Percentiles rank a stretch among this genome's conserved stretches.
Conservation (phyloP, 23 red algal species). For the Agarophyton chilense region DNA sequence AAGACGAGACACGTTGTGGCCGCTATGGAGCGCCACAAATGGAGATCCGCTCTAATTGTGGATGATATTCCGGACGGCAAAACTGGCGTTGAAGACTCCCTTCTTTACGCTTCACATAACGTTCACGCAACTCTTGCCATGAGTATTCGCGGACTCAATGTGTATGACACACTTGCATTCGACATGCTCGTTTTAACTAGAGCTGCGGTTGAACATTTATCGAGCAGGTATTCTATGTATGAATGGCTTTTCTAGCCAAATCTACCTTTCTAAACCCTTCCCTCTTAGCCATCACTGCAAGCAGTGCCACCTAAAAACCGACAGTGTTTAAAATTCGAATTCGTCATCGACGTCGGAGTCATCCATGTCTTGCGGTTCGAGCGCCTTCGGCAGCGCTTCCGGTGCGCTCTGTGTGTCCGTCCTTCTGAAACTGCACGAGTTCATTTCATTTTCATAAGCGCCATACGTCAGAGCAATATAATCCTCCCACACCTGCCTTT, state of each 20-base stretch:
- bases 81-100: constrained; percentile 47
- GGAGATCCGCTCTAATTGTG: constrained; percentile 71
- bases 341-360: constrained; percentile 21
- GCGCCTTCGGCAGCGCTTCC: constrained; percentile 17
- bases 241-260: constrained; percentile 54
- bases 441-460: constrained; percentile 1
- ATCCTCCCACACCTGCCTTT: constrained; percentile 56
- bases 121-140: constrained; percentile 56
- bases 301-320: too few relatives aligned
- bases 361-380: constrained; percentile 24
- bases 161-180: constrained; percentile 84
- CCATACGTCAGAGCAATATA: constrained; percentile 20
- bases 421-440: constrained; percentile 16
- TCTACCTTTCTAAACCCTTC: not conserved
- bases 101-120: constrained; percentile 59
- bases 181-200: constrained; percentile 82
- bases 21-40: constrained; percentile 47
- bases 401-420: constrained; percentile 22
- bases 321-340: not conserved
- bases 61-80: constrained; percentile 65
- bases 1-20: constrained; percentile 59
- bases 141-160: constrained; percentile 75
- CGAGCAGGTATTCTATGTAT: constrained; percentile 60
- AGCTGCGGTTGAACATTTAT: constrained; percentile 58
- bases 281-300: not conserved